Percentiles rank a stretch among this genome's conserved stretches.
These are phyloP conservation scores for Mucor saturninus DNA, from an alignment of 371 early-diverging fungal species.

Conservation along the genomic window DNA sequence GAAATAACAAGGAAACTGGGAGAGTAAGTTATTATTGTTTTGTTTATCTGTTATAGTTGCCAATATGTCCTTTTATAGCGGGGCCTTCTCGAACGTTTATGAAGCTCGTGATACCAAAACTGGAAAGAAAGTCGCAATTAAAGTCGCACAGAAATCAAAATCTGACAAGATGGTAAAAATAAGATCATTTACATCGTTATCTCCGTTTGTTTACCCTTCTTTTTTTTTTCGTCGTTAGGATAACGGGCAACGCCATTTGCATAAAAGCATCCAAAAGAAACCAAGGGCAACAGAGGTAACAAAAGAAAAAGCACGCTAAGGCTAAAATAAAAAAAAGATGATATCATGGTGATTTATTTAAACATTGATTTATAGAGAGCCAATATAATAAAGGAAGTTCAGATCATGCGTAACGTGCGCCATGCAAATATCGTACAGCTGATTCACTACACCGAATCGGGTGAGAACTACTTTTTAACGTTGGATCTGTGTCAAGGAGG, in stretches of 20 bases:
- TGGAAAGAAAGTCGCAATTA: conserved; percentile 73
- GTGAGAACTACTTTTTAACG: conserved; percentile 71
- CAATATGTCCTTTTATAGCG: conserved; percentile 43
- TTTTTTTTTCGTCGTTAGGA: conserved; percentile 7
- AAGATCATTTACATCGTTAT: conserved; percentile 58
- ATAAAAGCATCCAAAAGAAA: conserved; percentile 31
- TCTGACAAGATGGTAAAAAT: conserved; percentile 52
- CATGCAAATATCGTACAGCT: conserved; percentile 81
- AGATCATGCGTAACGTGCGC: conserved; percentile 76
- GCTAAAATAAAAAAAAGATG: conserved; percentile 10
- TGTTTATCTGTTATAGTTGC: not conserved
- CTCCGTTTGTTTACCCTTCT: not conserved
- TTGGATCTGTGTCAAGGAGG: conserved; percentile 88
- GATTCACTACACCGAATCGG: conserved; percentile 61
- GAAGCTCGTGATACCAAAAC: conserved; percentile 62
- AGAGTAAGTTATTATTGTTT: conserved; percentile 49
- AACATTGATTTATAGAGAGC: conserved; percentile 52
- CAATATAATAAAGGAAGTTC: conserved; percentile 81
- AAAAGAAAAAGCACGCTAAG: not conserved
- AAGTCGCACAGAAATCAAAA: conserved; percentile 69
- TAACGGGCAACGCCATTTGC: conserved; percentile 32
- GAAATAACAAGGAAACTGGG: conserved; percentile 59
- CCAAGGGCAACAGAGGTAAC: conserved; percentile 42
- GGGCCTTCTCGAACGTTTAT: conserved; percentile 85
- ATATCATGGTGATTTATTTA: conserved; percentile 22